These are phyloP conservation scores for Geotrichum restrictum DNA, from an alignment of 1,139 yeast species.

Conservation along the genomic window DNA sequence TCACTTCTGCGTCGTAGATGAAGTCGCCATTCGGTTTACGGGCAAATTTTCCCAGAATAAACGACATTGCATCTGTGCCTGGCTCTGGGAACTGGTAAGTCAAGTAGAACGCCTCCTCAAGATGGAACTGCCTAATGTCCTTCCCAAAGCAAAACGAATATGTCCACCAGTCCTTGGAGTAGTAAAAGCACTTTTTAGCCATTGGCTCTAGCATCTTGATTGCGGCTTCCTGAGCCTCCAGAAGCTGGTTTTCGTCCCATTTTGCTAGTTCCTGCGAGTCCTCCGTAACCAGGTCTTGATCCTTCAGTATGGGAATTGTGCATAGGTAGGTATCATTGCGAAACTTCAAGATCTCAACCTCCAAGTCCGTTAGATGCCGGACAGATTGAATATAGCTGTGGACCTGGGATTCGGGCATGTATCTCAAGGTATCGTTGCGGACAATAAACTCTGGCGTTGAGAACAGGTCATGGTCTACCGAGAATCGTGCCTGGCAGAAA, in stretches of 20 bases:
- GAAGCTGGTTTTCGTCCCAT: slow-evolving; percentile 15
- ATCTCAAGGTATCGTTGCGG: slow-evolving; percentile 7
- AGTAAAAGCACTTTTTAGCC: slow-evolving; percentile 38
- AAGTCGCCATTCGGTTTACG: slow-evolving; percentile 23
- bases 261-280: slow-evolving; percentile 11
- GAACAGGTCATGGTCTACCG: slow-evolving; percentile 16
- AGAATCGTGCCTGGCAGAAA: slow-evolving; percentile 9
- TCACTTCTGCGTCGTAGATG: slow-evolving; percentile 2
- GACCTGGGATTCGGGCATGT: slow-evolving; percentile 13
- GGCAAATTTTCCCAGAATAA: slow-evolving; percentile 47
- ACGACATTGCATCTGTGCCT: slow-evolving; percentile 43
- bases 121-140: slow-evolving; percentile 58
- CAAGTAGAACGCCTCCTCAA: slow-evolving; percentile 21
- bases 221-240: slow-evolving; percentile 28
- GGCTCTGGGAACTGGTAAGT: slow-evolving; percentile 31
- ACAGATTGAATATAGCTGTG: slow-evolving; percentile 10
- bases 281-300: slow-evolving; percentile 9
- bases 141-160: slow-evolving; percentile 56
- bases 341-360: slow-evolving; percentile 14
- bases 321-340: slow-evolving; percentile 11
- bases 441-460: slow-evolving; percentile 15
- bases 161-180: slow-evolving; percentile 58
- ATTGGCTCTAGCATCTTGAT: slow-evolving; percentile 33
- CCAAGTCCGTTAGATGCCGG: slow-evolving; percentile 4
- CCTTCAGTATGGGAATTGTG: slow-evolving; percentile 9